Evolutionary conservation across 164 flowering plant genomes (phyloP).

Genomic region (Stephania japonica): DNA sequence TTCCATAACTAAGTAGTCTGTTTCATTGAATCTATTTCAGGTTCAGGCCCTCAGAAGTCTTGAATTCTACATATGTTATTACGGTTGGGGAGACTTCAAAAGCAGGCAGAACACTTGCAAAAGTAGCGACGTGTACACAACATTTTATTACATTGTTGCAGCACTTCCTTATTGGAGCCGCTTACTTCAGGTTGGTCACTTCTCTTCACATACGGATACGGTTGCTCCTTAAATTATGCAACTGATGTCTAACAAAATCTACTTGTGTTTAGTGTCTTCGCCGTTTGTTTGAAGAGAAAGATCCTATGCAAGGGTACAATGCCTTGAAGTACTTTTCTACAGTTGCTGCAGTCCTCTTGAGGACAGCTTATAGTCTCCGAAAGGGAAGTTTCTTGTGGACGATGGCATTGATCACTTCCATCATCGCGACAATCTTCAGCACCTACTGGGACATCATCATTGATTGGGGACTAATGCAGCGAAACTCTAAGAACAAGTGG

Average conservation of each 20-base stretch:
- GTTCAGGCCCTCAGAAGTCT: constrained; percentile 68
- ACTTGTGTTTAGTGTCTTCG: constrained; percentile 51
- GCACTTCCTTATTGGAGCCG: constrained; percentile 24
- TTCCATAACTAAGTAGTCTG: not conserved
- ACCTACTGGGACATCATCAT: constrained; percentile 68
- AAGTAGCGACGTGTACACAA: constrained; percentile 21
- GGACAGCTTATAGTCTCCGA: constrained; percentile 41
- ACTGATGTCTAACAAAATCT: not conserved
- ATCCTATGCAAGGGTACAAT: constrained; percentile 47
- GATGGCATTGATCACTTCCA: constrained; percentile 45
- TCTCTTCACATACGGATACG: not conserved
- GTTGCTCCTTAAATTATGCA: too few species aligned
- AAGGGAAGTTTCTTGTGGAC: constrained; percentile 37
- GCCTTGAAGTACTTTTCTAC: constrained; percentile 57
- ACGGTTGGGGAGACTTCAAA: constrained; percentile 61
- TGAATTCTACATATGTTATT: constrained; percentile 70
- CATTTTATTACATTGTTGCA: constrained; percentile 28
- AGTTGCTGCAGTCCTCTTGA: constrained; percentile 56
- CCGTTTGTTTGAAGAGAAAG: constrained; percentile 53
- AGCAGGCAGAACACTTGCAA: constrained; percentile 37
- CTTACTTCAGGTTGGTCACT: constrained; percentile 22
- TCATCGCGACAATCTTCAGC: constrained; percentile 36
- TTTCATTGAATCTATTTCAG: constrained; percentile 26
- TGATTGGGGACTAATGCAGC: constrained; percentile 75
- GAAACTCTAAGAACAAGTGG: constrained; percentile 50